Evolutionary conservation across 2,329 filamentous ascomycete species (phyloP), one percentile per base, ranked within the genome.

Genomic region (Aspergillus hortae): DNA sequence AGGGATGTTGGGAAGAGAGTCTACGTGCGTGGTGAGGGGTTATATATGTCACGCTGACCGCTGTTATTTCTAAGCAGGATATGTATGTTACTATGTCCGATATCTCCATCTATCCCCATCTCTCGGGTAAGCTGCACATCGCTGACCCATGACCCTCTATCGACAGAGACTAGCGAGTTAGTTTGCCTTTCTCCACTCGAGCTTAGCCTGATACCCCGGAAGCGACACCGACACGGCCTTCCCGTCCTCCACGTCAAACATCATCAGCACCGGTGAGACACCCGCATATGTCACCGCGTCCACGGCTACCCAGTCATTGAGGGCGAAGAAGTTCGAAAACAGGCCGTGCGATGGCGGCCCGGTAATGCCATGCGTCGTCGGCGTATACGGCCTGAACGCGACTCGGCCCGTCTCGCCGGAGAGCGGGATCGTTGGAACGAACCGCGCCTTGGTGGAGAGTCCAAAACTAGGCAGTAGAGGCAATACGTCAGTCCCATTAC

Each of bases 401-500:
- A 61, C 52, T 32, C 61, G 32, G 6, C 58, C 58, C 14, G 48
- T 43, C 1, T 50, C 51, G 3, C 47, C 42, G 6, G 41, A 35
- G 4, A 52, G 27, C 5, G 50, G 7, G 30, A 64, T 61, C 4
- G 59, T 57, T 6, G 62, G 62, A 1, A 63, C 51, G 2, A 67
- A 55, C 12, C 61, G 45, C n/a, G 59, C 49, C 9, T 48, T 44
- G 9, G 45, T 19, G 3, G 42, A n/a, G 12, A 51, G 17, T 11
- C 51, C 50, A 14, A 49, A 48, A 2, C 9, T 12, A 4, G 51
- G 12, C 9, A 58, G 12, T 0, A 44, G 4, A 4, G 44, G 46
- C n/a, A 60, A 56, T n/a, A 68, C 49, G 46, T 70, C 56, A 0
- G 62, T 67, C 0, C 64, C 60, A 30, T 71, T 69, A 46, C 58